phyloP scores from a whole-genome alignment of 2,329 filamentous ascomycete species.

The Fusarium hainanense region DNA sequence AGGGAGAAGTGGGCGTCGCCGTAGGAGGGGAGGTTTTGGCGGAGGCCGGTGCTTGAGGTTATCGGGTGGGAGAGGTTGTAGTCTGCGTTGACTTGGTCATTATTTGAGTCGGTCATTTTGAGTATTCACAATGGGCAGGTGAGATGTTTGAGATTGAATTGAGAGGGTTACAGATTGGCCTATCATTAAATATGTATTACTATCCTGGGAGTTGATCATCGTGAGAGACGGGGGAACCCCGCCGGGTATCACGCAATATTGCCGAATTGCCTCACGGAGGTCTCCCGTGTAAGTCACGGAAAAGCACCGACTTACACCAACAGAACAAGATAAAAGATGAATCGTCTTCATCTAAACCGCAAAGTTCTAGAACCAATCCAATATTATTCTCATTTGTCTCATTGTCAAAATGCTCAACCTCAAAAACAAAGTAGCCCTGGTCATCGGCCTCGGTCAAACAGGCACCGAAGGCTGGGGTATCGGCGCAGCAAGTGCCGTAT shows the following conservation, averaged over 20 bases:
- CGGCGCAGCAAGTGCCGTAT: conserved; percentile 60
- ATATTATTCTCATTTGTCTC: rapidly evolving
- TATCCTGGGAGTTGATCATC: conserved; percentile 25
- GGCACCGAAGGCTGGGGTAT: conserved; percentile 61
- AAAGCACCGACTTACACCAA: not conserved
- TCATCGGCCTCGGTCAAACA: conserved; percentile 59
- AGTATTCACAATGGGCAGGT: no score
- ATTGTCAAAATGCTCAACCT: conserved; percentile 52
- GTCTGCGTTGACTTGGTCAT: conserved; percentile 57
- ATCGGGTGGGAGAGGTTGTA: conserved; percentile 70
- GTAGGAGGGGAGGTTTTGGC: conserved; percentile 74
- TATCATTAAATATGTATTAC: conserved; percentile 42
- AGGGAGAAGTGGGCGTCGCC: conserved; percentile 80
- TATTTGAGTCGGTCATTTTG: conserved; percentile 32
- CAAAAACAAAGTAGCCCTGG: conserved; percentile 56
- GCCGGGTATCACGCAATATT: conserved; percentile 34
- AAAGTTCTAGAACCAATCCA: no score
- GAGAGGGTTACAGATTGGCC: not conserved
- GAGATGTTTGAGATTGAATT: not conserved
- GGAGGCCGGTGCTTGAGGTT: conserved; percentile 62
- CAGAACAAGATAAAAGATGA: not conserved
- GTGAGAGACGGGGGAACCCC: conserved; percentile 31
- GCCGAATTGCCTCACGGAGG: conserved; percentile 20
- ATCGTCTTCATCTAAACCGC: no score
- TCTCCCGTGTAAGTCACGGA: conserved; percentile 4